These are phyloP conservation scores for Ceratobasidium theobromae DNA, from an alignment of 1,284 basidiomycete genomes.

Conservation along the genomic window DNA sequence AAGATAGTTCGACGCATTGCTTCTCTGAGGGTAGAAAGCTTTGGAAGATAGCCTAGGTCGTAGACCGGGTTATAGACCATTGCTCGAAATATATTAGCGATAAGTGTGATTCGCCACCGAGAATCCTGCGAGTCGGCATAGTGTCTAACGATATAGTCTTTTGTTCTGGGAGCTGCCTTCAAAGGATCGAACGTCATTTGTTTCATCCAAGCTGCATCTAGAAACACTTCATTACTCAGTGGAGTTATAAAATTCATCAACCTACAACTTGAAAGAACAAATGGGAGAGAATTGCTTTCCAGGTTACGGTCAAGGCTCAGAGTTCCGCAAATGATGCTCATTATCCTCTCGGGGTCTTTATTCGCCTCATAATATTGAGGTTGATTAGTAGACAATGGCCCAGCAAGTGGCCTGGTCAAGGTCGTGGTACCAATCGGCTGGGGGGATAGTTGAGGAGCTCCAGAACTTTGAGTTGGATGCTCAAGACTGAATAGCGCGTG, in stretches of 20 bases:
- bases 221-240: neutral
- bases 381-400: too few relatives aligned
- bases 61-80: neutral
- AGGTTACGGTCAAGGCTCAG: neutral
- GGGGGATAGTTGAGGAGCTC: too few relatives aligned
- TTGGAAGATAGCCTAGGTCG: neutral
- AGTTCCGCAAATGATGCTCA: neutral
- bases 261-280: neutral
- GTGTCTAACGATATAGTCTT: neutral
- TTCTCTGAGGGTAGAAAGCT: neutral
- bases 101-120: neutral
- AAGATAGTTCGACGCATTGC: neutral
- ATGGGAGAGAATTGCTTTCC: neutral
- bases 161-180: conserved; percentile 12
- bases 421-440: too few relatives aligned
- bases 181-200: conserved; percentile 16
- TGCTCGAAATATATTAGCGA: neutral
- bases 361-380: neutral
- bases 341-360: neutral
- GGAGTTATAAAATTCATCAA: too few relatives aligned
- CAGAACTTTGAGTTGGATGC: too few relatives aligned
- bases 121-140: conserved; percentile 12
- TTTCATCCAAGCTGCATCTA: neutral
- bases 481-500: conserved; percentile 18
- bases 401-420: too few relatives aligned